These are phyloP conservation scores for Axilococcus clingmanii DNA, from an alignment of 139 green algal species.

Conservation along the genomic window DNA sequence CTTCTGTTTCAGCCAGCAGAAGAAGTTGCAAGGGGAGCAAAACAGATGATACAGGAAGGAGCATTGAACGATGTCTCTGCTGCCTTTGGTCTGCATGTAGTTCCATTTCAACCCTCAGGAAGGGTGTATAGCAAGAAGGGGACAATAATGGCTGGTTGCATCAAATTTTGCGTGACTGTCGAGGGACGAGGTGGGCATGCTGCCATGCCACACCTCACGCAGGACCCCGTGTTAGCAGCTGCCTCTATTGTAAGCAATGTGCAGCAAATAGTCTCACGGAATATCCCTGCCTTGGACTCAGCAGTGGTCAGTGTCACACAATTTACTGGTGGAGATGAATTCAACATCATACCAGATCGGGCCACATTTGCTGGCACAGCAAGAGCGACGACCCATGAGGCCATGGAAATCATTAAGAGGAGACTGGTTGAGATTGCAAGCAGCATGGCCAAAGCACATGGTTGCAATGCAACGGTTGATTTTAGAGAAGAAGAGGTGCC, in stretches of 20 bases:
- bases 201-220: slow-evolving; percentile 70
- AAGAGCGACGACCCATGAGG: slow-evolving; percentile 32
- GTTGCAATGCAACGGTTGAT: slow-evolving; percentile 59
- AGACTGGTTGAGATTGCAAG: slow-evolving; percentile 40
- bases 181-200: slow-evolving; percentile 69
- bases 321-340: slow-evolving; percentile 49
- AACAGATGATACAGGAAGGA: slow-evolving; percentile 50
- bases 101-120: slow-evolving; percentile 54
- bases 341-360: slow-evolving; percentile 78
- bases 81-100: slow-evolving; percentile 74
- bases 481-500: slow-evolving; percentile 47
- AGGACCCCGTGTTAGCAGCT: slow-evolving; percentile 70
- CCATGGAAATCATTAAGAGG: slow-evolving; percentile 16
- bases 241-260: slow-evolving; percentile 55
- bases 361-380: slow-evolving; percentile 64
- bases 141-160: slow-evolving; percentile 69
- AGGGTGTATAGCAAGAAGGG: slow-evolving; percentile 45
- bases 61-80: slow-evolving; percentile 35
- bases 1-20: slow-evolving; percentile 93
- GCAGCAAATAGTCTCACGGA: slow-evolving; percentile 72
- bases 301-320: slow-evolving; percentile 72
- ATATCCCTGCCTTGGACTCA: slow-evolving; percentile 69
- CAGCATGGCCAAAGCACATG: slow-evolving; percentile 31
- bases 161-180: slow-evolving; percentile 56
- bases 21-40: slow-evolving; percentile 67